phyloP scores from a whole-genome alignment of 2,329 filamentous ascomycete species.

The Chaetomiaceae sp. region DNA sequence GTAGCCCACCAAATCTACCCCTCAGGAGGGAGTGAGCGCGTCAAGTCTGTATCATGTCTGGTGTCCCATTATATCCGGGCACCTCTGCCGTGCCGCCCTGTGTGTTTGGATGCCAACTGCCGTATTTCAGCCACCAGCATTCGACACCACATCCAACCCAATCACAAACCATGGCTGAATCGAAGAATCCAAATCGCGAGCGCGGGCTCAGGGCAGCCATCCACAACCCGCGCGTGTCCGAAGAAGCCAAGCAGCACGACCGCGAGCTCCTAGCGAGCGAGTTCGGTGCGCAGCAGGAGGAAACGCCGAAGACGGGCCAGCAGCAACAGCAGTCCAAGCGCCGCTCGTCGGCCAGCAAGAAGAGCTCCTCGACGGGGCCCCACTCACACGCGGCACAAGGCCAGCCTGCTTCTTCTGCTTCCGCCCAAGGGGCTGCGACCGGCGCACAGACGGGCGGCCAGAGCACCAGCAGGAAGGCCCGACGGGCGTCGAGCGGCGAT shows the following conservation, averaged over 20 bases:
- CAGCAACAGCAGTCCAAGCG: not conserved
- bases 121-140: not conserved
- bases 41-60: too few species aligned
- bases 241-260: conserved; percentile 24
- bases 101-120: too few species aligned
- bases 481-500: conserved; percentile 15
- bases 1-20: too few species aligned
- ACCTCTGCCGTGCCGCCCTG: too few species aligned
- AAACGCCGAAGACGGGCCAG: too few species aligned
- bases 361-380: conserved; percentile 5
- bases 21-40: too few species aligned
- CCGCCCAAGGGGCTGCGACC: not conserved
- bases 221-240: conserved; percentile 24
- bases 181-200: conserved; percentile 17
- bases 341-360: conserved; percentile 7
- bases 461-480: conserved; percentile 4
- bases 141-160: not conserved
- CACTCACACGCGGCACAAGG: not conserved
- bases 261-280: conserved; percentile 23
- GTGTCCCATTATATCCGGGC: too few species aligned
- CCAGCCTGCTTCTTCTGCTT: too few species aligned
- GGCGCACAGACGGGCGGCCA: not conserved
- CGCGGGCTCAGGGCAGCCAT: conserved; percentile 24
- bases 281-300: conserved; percentile 17
- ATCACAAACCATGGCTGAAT: conserved; percentile 13